phyloP scores from a whole-genome alignment of 2,329 filamentous ascomycete species.

The Aspergillus arachidicola region DNA sequence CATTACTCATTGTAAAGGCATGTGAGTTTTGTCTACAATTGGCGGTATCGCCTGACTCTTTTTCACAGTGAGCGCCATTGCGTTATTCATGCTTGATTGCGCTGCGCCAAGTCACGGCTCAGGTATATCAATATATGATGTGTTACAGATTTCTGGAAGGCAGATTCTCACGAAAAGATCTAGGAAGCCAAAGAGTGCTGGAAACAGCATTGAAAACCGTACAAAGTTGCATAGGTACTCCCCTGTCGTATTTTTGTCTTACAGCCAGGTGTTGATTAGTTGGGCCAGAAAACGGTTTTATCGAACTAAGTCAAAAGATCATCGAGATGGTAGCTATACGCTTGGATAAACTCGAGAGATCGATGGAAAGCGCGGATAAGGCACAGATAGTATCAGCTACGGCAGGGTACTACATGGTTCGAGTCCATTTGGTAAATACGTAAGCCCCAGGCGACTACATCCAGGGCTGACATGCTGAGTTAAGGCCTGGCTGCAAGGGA shows the following conservation, averaged over 20 bases:
- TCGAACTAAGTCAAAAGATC: conserved; percentile 61
- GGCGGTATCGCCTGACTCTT: conserved; percentile 1
- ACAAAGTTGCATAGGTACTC: conserved; percentile 63
- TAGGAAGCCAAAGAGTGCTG: conserved; percentile 60
- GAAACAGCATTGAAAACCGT: conserved; percentile 69
- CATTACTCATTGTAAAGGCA: conserved; percentile 24
- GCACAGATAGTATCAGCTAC: conserved; percentile 22
- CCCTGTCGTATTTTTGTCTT: conserved; percentile 1
- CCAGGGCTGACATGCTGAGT: conserved; percentile 6
- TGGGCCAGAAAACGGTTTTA: conserved; percentile 53
- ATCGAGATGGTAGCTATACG: conserved; percentile 67
- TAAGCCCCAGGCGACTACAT: conserved; percentile 2
- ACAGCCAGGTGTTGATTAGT: neutral
- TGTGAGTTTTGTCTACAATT: neutral
- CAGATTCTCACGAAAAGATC: neutral
- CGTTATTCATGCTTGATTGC: conserved; percentile 69
- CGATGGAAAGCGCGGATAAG: conserved; percentile 12
- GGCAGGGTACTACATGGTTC: conserved; percentile 66
- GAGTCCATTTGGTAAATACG: conserved; percentile 64
- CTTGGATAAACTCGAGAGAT: conserved; percentile 38
- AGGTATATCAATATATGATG: conserved; percentile 14
- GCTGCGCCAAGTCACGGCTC: conserved; percentile 34
- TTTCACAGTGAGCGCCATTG: conserved; percentile 56
- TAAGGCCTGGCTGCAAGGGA: conserved; percentile 73
- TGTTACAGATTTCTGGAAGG: neutral